Conservation (phyloP, 345 rosid genomes). For the Hypericum androsaemum region DNA sequence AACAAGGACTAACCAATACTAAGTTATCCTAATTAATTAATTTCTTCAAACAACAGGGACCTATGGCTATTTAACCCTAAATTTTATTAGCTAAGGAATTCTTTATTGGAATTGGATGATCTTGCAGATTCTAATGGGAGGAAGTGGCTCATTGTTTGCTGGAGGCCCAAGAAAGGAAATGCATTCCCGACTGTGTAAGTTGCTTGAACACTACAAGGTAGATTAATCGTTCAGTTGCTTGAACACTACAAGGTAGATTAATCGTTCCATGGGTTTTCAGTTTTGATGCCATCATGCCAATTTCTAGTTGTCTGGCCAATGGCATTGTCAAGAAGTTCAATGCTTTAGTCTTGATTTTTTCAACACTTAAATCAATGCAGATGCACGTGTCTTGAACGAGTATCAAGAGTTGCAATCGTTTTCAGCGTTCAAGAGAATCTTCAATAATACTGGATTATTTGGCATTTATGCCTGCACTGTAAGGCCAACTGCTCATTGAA, state of each 20-base stretch:
- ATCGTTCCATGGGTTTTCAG: too few species aligned
- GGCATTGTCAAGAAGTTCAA: background rate
- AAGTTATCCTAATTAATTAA: too few species aligned
- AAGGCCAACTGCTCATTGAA: slow-evolving; percentile 18
- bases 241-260: too few species aligned
- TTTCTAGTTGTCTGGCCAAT: too few species aligned
- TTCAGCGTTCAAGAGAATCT: slow-evolving; percentile 78
- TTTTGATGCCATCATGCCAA: too few species aligned
- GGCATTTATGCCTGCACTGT: slow-evolving; percentile 75
- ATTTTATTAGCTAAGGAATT: background rate
- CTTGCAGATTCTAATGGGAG: slow-evolving; percentile 86
- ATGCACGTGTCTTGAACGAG: slow-evolving; percentile 63
- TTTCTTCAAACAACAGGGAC: too few species aligned
- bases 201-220: background rate
- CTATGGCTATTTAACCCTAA: too few species aligned
- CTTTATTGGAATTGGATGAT: background rate
- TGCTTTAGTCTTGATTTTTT: background rate
- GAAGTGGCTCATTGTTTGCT: slow-evolving; percentile 93
- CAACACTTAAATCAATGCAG: slow-evolving; percentile 30
- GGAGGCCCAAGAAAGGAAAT: slow-evolving; percentile 99
- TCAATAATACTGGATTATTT: slow-evolving; percentile 61
- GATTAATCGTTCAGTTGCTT: too few species aligned
- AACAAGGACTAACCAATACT: too few species aligned
- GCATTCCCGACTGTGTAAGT: slow-evolving; percentile 90
- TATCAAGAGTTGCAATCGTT: slow-evolving; percentile 63